Evolutionary conservation across 441 rosid genomes (phyloP).

Genomic region (Brassica hybrid): DNA sequence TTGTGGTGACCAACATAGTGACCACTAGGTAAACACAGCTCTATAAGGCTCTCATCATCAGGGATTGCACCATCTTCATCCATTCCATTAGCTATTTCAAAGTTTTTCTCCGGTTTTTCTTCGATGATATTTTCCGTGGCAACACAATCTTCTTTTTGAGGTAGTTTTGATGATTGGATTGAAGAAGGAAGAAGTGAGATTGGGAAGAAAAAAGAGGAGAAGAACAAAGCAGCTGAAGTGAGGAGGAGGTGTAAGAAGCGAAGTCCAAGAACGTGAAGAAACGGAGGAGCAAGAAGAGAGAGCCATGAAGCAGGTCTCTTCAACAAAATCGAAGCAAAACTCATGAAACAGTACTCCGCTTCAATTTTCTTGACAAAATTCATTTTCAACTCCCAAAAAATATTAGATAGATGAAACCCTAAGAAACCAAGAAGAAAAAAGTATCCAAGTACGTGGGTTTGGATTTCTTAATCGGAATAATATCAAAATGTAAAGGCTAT

Average conservation of each 20-base stretch:
- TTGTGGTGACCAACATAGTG: constrained; percentile 48
- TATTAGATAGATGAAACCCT: constrained; percentile 29
- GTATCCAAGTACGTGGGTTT: constrained; percentile 25
- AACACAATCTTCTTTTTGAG: constrained; percentile 31
- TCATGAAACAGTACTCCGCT: constrained; percentile 44
- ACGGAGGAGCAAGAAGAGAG: constrained; percentile 42
- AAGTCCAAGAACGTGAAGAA: constrained; percentile 45
- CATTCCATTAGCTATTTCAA: constrained; percentile 41
- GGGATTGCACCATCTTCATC: constrained; percentile 69
- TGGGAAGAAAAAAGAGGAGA: constrained; percentile 48
- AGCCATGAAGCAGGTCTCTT: constrained; percentile 49
- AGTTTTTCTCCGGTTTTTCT: background rate
- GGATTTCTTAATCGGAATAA: background rate
- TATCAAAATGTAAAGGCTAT: constrained; percentile 33
- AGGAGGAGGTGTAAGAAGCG: constrained; percentile 47
- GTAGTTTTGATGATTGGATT: constrained; percentile 40
- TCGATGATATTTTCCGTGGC: constrained; percentile 44
- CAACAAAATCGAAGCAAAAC: constrained; percentile 42
- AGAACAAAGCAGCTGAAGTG: constrained; percentile 47
- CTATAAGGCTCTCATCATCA: constrained; percentile 84
- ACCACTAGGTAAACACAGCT: constrained; percentile 77
- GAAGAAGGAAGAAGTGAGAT: constrained; percentile 31
- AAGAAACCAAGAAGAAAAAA: background rate
- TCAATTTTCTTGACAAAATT: constrained; percentile 34
- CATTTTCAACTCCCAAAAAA: constrained; percentile 17